phyloP scores from a whole-genome alignment of 768 basidiomycete species.

The Pulveroboletus sp. region DNA sequence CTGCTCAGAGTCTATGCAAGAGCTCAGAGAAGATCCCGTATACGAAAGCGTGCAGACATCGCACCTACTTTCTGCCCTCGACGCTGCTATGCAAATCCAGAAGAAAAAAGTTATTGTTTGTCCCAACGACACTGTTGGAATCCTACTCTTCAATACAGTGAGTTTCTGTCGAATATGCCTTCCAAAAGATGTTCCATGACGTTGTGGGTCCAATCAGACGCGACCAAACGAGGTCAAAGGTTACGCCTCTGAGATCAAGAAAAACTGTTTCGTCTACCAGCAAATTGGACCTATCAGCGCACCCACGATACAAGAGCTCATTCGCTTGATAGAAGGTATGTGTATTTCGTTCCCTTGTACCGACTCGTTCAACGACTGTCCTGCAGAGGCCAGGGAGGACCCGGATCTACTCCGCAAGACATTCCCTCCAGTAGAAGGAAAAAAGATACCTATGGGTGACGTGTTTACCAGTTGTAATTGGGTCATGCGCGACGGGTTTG shows the following conservation, averaged over 20 bases:
- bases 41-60: slow-evolving; percentile 69
- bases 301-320: slow-evolving; percentile 75
- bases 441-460: slow-evolving; percentile 76
- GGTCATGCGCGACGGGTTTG: slow-evolving; percentile 83
- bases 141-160: slow-evolving; percentile 92
- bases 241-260: slow-evolving; percentile 59
- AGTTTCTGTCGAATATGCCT: slow-evolving; percentile 26
- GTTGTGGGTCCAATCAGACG: slow-evolving; percentile 12
- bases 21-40: slow-evolving; percentile 58
- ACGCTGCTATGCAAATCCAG: slow-evolving; percentile 82
- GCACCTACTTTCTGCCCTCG: slow-evolving; percentile 75
- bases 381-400: slow-evolving; percentile 63
- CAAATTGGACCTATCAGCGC: slow-evolving; percentile 76
- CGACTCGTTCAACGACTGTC: slow-evolving; percentile 3
- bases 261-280: slow-evolving; percentile 70
- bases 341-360: not conserved
- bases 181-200: not conserved
- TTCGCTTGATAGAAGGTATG: slow-evolving; percentile 74
- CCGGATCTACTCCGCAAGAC: slow-evolving; percentile 49
- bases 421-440: slow-evolving; percentile 64
- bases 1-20: slow-evolving; percentile 88
- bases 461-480: slow-evolving; percentile 90
- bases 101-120: slow-evolving; percentile 88
- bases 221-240: slow-evolving; percentile 33
- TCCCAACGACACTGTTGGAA: slow-evolving; percentile 87